Conservation (phyloP, 73 alveolate species). For the Paramecium octaurelia region DNA sequence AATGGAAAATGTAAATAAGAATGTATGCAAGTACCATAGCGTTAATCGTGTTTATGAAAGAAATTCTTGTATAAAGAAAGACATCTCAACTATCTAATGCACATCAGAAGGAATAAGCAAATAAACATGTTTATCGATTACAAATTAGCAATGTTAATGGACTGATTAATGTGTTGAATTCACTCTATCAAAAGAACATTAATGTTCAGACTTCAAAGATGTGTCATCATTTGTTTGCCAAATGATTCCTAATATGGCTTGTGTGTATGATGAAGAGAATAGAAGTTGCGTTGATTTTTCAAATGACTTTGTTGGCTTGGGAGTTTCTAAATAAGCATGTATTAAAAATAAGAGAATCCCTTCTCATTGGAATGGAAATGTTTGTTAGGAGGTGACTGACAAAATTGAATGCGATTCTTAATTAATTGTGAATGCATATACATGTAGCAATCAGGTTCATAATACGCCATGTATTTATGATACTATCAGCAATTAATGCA, state of each 20-base stretch:
- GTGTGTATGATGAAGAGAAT: background rate
- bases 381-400: background rate
- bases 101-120: background rate
- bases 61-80: background rate
- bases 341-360: background rate
- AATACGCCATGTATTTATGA: background rate
- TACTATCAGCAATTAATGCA: background rate
- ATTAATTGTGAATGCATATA: background rate
- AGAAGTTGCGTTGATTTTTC: background rate
- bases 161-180: background rate
- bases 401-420: background rate
- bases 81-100: background rate
- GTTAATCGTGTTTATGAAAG: background rate
- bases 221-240: background rate
- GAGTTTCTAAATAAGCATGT: background rate
- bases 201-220: background rate
- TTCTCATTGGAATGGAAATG: background rate
- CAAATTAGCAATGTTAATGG: background rate
- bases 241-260: background rate
- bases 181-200: background rate
- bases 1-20: background rate
- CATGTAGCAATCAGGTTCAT: background rate
- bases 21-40: background rate
- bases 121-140: background rate
- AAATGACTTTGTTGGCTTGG: background rate